These are phyloP conservation scores for Blastomyces parvus DNA, from an alignment of 2,329 filamentous ascomycete genomes.

Conservation along the genomic window DNA sequence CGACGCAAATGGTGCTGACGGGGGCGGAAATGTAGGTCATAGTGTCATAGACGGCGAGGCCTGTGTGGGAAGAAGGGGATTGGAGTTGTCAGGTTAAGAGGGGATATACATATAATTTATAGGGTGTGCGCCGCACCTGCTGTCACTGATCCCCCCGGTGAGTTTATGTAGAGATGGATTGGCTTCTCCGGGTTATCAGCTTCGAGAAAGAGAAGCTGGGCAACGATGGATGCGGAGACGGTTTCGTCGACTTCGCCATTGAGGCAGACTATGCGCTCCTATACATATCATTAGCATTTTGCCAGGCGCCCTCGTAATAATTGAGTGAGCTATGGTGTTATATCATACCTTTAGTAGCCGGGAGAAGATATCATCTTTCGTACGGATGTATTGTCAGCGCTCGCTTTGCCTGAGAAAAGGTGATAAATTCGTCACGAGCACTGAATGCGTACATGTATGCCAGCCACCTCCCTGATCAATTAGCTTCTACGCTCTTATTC, in stretches of 20 bases:
- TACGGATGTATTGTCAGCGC: constrained; percentile 17
- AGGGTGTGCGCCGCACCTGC: constrained; percentile 45
- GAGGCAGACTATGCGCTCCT: constrained; percentile 90
- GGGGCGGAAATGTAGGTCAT: constrained; percentile 95
- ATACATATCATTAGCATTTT: not conserved
- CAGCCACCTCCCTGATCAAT: constrained; percentile 57
- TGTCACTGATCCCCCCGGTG: constrained; percentile 83
- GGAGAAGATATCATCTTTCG: constrained; percentile 68
- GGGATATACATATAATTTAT: not conserved
- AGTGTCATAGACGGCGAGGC: constrained; percentile 88
- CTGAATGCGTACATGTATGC: constrained; percentile 57
- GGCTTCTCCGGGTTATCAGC: constrained; percentile 90
- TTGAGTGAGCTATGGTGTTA: constrained; percentile 11
- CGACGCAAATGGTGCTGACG: constrained; percentile 89
- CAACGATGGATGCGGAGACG: constrained; percentile 85
- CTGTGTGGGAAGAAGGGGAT: constrained; percentile 15
- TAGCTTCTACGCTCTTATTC: not conserved
- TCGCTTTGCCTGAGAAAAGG: constrained; percentile 17
- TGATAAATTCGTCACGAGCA: constrained; percentile 1
- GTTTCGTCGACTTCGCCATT: constrained; percentile 87
- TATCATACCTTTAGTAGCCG: constrained; percentile 59
- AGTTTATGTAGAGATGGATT: constrained; percentile 97
- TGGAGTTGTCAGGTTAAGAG: not conserved
- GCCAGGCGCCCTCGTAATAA: not conserved
- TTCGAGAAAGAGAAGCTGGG: constrained; percentile 95